Conservation (phyloP, 202 grass and related monocot species). For the Dendrocalamus latiflorus region DNA sequence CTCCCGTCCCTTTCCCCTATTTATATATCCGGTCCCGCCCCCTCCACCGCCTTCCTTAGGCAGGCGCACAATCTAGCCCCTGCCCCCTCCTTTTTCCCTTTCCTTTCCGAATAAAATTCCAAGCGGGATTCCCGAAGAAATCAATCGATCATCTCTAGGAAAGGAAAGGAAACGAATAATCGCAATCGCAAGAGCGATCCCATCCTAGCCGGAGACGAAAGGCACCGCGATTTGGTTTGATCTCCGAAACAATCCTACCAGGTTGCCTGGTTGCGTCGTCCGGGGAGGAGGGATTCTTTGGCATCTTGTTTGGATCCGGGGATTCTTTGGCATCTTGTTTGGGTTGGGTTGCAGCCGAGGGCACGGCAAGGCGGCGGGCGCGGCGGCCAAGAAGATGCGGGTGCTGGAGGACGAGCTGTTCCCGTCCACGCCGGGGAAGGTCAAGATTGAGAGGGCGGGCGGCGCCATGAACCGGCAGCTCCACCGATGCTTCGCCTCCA, state of each 20-base stretch:
- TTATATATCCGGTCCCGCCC: slow-evolving; percentile 31
- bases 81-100: background rate
- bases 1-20: slow-evolving; percentile 38
- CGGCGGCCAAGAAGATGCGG: slow-evolving; percentile 45
- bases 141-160: background rate
- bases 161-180: slow-evolving; percentile 8
- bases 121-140: background rate
- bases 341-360: background rate
- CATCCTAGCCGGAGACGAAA: background rate
- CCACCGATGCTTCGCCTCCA: slow-evolving; percentile 74
- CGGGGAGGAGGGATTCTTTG: background rate
- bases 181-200: background rate
- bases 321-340: slow-evolving; percentile 12
- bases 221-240: background rate
- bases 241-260: background rate
- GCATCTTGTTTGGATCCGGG: background rate
- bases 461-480: slow-evolving; percentile 64
- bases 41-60: slow-evolving; percentile 29
- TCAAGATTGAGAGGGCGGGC: slow-evolving; percentile 74
- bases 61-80: slow-evolving; percentile 55
- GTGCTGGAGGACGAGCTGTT: slow-evolving; percentile 71
- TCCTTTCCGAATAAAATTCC: slow-evolving; percentile 14
- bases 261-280: slow-evolving; percentile 19
- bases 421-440: slow-evolving; percentile 81
- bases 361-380: background rate